phyloP scores from a whole-genome alignment of 2,329 filamentous ascomycete genomes.

The Monilinia laxa region DNA sequence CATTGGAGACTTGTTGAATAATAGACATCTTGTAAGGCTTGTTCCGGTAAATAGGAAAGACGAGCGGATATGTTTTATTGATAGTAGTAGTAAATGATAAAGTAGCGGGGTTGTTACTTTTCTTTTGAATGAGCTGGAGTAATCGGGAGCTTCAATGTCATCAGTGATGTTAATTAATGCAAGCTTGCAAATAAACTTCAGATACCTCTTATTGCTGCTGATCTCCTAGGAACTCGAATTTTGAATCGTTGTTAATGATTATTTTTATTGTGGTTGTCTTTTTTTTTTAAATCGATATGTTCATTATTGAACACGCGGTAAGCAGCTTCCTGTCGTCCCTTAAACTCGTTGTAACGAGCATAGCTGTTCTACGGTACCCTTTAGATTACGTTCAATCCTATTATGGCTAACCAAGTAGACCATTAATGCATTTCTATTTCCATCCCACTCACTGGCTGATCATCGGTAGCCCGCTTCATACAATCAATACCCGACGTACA shows the following conservation, averaged over 20 bases:
- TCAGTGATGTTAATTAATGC: not conserved
- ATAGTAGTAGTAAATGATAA: slow-evolving; percentile 3
- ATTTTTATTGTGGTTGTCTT: not conserved
- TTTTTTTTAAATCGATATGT: not conserved
- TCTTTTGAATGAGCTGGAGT: slow-evolving; percentile 12
- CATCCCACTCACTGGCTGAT: too few species aligned
- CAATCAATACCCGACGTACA: too few species aligned
- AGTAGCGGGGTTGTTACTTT: slow-evolving; percentile 23
- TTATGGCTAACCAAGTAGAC: not conserved
- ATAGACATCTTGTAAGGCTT: slow-evolving; percentile 56
- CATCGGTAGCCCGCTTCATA: too few species aligned
- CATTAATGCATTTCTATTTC: not conserved
- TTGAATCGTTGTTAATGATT: not conserved
- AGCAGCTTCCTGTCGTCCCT: slow-evolving; percentile 7
- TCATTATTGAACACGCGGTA: not conserved
- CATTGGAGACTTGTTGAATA: slow-evolving; percentile 62
- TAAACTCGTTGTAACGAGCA: not conserved
- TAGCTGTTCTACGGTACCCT: slow-evolving; percentile 12
- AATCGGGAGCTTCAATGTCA: not conserved
- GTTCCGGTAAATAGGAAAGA: not conserved
- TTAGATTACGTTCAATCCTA: not conserved
- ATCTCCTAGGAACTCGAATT: not conserved
- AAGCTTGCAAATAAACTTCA: not conserved
- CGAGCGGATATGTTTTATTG: not conserved
- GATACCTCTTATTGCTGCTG: not conserved